These are phyloP conservation scores for Tricholoma saponaceum DNA, from an alignment of 768 basidiomycete genomes.

Conservation along the genomic window DNA sequence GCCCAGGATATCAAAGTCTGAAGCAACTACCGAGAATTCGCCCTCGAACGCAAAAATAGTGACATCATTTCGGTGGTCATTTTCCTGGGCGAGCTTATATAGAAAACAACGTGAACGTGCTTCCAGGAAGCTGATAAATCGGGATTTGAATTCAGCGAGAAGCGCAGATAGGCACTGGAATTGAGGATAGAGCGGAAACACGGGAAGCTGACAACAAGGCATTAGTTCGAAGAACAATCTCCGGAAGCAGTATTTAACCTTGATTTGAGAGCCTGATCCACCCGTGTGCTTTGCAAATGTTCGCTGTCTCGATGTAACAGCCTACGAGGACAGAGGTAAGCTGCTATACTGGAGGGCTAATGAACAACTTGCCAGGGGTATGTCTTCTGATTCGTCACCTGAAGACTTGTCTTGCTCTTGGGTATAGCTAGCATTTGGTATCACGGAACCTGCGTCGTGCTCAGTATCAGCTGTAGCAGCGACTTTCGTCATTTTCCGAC, in stretches of 20 bases:
- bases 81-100: conserved; percentile 13
- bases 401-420: neutral
- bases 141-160: conserved; percentile 20
- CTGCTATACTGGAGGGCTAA: neutral
- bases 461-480: neutral
- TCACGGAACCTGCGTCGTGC: neutral
- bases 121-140: conserved; percentile 28
- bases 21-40: conserved; percentile 44
- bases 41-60: conserved; percentile 44
- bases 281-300: neutral
- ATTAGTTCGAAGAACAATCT: neutral
- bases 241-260: neutral
- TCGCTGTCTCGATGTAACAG: conserved; percentile 3
- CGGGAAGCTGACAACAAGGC: conserved; percentile 13
- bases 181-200: conserved; percentile 28
- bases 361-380: conserved; percentile 2
- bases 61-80: conserved; percentile 4
- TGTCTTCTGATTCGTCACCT: conserved; percentile 5
- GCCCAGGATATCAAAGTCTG: conserved; percentile 32
- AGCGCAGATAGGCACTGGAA: conserved; percentile 29
- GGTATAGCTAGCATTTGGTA: neutral
- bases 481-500: conserved; percentile 7
- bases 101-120: conserved; percentile 30
- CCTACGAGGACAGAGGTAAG: conserved; percentile 4
- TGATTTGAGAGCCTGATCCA: conserved; percentile 10